phyloP scores from a whole-genome alignment of 495 filamentous ascomycete genomes.

The Penicillium simplicissimum region DNA sequence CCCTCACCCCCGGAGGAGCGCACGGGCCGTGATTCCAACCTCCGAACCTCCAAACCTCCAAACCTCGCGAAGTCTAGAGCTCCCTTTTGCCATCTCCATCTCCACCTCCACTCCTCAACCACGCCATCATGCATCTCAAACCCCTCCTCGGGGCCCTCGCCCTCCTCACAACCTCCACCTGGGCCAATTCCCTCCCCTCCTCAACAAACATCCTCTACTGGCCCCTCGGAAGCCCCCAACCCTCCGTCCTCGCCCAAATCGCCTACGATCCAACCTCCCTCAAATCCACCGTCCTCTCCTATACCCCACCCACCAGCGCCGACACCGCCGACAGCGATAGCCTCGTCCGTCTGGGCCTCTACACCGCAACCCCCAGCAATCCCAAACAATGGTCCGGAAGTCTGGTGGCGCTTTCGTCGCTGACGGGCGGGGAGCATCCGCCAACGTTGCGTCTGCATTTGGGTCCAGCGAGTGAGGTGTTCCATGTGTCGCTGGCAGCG shows the following conservation, averaged over 20 bases:
- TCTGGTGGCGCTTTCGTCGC: conserved; percentile 35
- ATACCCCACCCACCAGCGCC: conserved; percentile 30
- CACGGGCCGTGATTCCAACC: not conserved
- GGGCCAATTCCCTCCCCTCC: conserved; percentile 21
- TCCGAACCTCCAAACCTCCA: not conserved
- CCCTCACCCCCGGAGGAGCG: not conserved
- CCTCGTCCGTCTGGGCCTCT: conserved; percentile 43
- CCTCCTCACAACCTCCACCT: conserved; percentile 17
- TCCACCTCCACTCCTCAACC: not conserved
- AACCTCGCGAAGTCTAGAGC: not conserved
- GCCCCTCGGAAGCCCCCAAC: conserved; percentile 37
- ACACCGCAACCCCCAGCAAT: conserved; percentile 26
- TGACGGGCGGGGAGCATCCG: conserved; percentile 22
- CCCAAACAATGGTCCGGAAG: conserved; percentile 46
- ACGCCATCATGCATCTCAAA: conserved; percentile 29
- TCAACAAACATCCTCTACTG: conserved; percentile 45
- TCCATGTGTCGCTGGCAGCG: conserved; percentile 36
- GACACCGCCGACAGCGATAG: conserved; percentile 7
- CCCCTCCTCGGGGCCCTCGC: conserved; percentile 21
- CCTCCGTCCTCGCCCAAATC: conserved; percentile 43
- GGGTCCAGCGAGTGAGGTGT: conserved; percentile 36
- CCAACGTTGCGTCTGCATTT: conserved; percentile 42
- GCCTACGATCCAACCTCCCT: conserved; percentile 39
- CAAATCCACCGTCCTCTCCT: conserved; percentile 37
- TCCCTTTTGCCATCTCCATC: not conserved